These are phyloP conservation scores for Raddia guianensis DNA, from an alignment of 176 grass and related monocot genomes.

Conservation along the genomic window DNA sequence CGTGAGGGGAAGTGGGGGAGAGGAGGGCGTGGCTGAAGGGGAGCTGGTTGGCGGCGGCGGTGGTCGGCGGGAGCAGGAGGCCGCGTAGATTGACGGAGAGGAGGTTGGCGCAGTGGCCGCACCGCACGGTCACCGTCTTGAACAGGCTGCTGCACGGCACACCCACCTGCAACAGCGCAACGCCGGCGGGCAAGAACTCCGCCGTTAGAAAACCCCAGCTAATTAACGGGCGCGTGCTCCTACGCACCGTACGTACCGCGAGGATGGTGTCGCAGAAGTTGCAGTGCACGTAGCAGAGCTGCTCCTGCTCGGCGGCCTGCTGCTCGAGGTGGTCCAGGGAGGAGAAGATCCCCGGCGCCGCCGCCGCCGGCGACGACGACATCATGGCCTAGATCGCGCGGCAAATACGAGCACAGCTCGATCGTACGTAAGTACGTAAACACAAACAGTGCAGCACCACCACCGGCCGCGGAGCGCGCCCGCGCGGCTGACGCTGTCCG, in stretches of 20 bases:
- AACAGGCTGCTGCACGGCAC: constrained; percentile 92
- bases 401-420: neutral
- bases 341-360: constrained; percentile 70
- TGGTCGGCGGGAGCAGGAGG: constrained; percentile 54
- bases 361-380: constrained; percentile 63
- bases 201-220: neutral
- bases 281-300: constrained; percentile 99
- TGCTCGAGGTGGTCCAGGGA: constrained; percentile 60
- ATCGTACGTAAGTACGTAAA: too few species aligned
- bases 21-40: constrained; percentile 69
- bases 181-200: neutral
- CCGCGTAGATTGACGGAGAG: constrained; percentile 89
- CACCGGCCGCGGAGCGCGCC: neutral
- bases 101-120: constrained; percentile 92
- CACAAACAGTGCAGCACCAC: neutral
- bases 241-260: constrained; percentile 48
- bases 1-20: constrained; percentile 66
- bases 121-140: constrained; percentile 89
- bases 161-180: constrained; percentile 56
- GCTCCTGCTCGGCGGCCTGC: constrained; percentile 83
- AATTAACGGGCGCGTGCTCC: neutral
- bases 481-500: neutral
- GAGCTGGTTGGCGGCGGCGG: constrained; percentile 55
- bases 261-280: constrained; percentile 98
- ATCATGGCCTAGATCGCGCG: constrained; percentile 31